Base-by-base conservation (phyloP, 148 eudicot species). In the Oxyria digyna region DNA sequence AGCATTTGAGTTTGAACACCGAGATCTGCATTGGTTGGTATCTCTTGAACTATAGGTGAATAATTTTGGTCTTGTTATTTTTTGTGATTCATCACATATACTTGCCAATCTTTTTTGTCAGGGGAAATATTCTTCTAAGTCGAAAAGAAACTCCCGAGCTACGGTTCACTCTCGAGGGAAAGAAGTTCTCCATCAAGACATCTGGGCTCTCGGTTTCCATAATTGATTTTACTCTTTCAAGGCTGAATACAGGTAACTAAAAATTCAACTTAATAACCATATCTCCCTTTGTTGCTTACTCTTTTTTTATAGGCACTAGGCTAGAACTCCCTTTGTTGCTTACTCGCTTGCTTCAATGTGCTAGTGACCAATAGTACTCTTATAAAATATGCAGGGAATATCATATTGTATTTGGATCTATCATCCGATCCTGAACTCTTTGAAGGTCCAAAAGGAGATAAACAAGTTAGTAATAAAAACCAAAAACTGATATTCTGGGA, bases 161-260 rank as follows among this genome's bases (percentile, higher is more conserved):
- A 76, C 84, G 67, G 32, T 88, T 86, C 78, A 79, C 78, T 63
- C 90, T 94, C 71, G 92, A 88, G 37, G 96, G 96, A 67, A 84
- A 69, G 74, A 73, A 78, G 21, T 42, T 78, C 15, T 71, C 65
- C 71, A 74, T 94, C 74, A 83, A 62, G 71, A 87, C 96, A 55
- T 80, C 70, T 76, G 97, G 98, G 62, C 72, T 94, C 62, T 37
- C 71, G 33, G 78, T 88, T 50, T 94, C 97, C 32, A 86, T 90
- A 27, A 94, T 94, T 59, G 99, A 94, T 79, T 94, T 94, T 64
- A 94, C 99, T 37, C 93, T 94, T 63, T 94, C 99, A 38, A 85
- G 99, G 75, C 84, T 94, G 23, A 94, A 90, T 62, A 88, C 99
- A 45, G 97, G 98, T 86, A 41, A 62, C 15, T 54, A 27, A 69